These are phyloP conservation scores for Kwoniella sp. DNA, from an alignment of 768 basidiomycete genomes.

Conservation along the genomic window DNA sequence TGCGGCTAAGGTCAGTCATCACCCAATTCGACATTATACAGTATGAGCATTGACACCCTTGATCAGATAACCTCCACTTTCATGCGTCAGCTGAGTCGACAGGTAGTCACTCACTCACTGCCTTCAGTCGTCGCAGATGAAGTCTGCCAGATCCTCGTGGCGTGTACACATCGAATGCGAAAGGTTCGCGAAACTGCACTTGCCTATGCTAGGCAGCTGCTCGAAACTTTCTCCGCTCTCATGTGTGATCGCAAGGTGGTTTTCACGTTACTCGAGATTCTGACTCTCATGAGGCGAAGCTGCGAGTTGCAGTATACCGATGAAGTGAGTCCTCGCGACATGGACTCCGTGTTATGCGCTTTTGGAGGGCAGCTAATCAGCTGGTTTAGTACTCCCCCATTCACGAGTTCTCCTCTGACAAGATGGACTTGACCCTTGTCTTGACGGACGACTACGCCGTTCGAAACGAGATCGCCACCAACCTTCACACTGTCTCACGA, in stretches of 20 bases:
- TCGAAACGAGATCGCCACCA: slow-evolving; percentile 75
- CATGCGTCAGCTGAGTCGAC: slow-evolving; percentile 64
- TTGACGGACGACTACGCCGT: slow-evolving; percentile 80
- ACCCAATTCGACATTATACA: too few species aligned
- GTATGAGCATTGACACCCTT: too few species aligned
- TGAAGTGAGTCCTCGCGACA: slow-evolving; percentile 78
- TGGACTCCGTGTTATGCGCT: too few species aligned
- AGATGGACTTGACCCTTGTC: slow-evolving; percentile 67
- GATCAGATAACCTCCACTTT: slow-evolving; percentile 72
- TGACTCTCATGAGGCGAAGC: slow-evolving; percentile 79
- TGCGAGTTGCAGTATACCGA: slow-evolving; percentile 87
- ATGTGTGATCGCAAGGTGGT: slow-evolving; percentile 87
- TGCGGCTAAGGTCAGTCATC: slow-evolving; percentile 67
- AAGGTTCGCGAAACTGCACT: slow-evolving; percentile 78
- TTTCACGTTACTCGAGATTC: slow-evolving; percentile 80
- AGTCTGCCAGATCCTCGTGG: slow-evolving; percentile 67
- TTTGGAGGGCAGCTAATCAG: background rate
- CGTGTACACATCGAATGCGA: slow-evolving; percentile 73
- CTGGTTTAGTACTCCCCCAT: slow-evolving; percentile 72
- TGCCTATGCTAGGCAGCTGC: slow-evolving; percentile 75
- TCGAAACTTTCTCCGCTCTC: slow-evolving; percentile 87
- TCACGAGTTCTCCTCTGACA: slow-evolving; percentile 75
- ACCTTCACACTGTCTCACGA: slow-evolving; percentile 68
- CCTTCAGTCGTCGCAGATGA: slow-evolving; percentile 66
- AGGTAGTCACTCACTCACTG: slow-evolving; percentile 74